Evolutionary conservation across 352 stramenopile genomes (phyloP), one percentile per base, ranked within the genome.

Genomic region (Blastocystis sp.): DNA sequence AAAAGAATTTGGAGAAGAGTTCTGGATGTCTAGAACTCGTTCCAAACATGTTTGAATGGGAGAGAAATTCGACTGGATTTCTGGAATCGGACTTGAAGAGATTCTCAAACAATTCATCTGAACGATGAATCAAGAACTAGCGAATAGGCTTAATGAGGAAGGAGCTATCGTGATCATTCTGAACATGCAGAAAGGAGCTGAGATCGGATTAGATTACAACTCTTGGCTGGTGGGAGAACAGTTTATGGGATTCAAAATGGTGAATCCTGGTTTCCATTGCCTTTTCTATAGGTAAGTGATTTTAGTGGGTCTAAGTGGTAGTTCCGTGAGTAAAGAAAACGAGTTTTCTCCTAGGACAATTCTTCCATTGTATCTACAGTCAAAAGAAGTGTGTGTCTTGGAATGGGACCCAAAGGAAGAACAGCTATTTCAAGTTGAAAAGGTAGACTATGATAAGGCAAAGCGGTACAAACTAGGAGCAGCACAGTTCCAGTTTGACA

Each of bases 221-320:
- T 80, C 70, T 1, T 80, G 70, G 70, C 70, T 80, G 18, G 70
- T 80, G n/a, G 70, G 70, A 62, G 26, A n/a, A 20, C 20, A 62
- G n/a, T 80, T 80, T 37, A 64, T 80, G 70, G 70, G 70, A 41
- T 80, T 80, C 45, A 80, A 80, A 37, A 80, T 80, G 70, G 43
- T 80, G 26, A 80, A 80, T 63, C 70, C 70, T 20, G 70, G 70
- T 13, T 80, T 80, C n/a, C 70, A 80, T 63, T 80, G 70, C 41
- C 70, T 80, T 1, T 80, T 80, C 45, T 80, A 80, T 37, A 80
- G 70, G 70, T 80, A 20, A n/a, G 20, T 41, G 2, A 43, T 23
- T 41, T 18, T 43, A 11, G 34, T 7, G 26, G 7, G 11, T 37
- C 3, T 62, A 26, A 39, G 39, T 20, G 41, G 0, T 64, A 80